Conservation (phyloP, 2,329 filamentous ascomycete species). For the Fusarium sp. region DNA sequence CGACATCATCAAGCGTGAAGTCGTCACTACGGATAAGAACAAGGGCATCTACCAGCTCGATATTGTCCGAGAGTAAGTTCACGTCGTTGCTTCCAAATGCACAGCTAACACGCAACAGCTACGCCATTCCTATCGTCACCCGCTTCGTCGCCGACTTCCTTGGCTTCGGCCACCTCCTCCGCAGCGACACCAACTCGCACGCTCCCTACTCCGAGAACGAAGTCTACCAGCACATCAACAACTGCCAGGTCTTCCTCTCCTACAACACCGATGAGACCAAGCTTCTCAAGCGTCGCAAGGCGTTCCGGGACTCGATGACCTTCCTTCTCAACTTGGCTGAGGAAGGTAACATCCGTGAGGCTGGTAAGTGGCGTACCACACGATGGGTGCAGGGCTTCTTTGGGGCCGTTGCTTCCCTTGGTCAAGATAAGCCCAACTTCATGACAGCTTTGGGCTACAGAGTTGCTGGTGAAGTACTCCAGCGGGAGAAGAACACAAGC, state of each 20-base stretch:
- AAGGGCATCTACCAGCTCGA: slow-evolving; percentile 31
- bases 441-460: neutral
- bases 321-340: slow-evolving; percentile 23
- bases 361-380: slow-evolving; percentile 3
- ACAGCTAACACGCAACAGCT: neutral
- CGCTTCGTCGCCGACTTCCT: slow-evolving; percentile 40
- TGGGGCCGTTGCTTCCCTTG: neutral
- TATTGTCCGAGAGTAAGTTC: slow-evolving; percentile 22
- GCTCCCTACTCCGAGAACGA: slow-evolving; percentile 33
- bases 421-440: neutral
- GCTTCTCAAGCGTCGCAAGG: slow-evolving; percentile 33
- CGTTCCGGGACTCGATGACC: slow-evolving; percentile 34
- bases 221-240: slow-evolving; percentile 42
- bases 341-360: slow-evolving; percentile 27
- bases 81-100: rapidly evolving
- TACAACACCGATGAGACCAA: slow-evolving; percentile 42
- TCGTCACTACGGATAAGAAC: neutral
- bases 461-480: neutral
- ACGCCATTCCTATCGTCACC: slow-evolving; percentile 37
- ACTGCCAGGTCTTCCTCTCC: slow-evolving; percentile 38
- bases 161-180: slow-evolving; percentile 32
- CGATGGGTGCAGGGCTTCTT: neutral
- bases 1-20: neutral
- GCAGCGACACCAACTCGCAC: slow-evolving; percentile 1
- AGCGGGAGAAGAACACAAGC: neutral